These are phyloP conservation scores for Pseudogymnoascus sp. DNA, from an alignment of 2,329 filamentous ascomycete genomes.

Conservation along the genomic window DNA sequence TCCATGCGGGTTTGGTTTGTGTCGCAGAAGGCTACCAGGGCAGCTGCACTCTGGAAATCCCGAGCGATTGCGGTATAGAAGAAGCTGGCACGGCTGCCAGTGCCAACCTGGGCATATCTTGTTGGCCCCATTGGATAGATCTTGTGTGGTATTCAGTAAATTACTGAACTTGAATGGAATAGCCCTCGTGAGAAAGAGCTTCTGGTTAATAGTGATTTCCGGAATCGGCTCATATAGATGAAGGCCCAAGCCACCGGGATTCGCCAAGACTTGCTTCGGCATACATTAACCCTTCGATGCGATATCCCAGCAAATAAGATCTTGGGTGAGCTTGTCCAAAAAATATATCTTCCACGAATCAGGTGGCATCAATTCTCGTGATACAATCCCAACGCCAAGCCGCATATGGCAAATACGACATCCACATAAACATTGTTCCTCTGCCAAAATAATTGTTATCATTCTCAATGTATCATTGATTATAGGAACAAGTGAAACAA, in stretches of 20 bases:
- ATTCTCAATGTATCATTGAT: no score
- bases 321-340: neutral
- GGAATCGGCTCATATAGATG: neutral
- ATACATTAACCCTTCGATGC: neutral
- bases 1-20: conserved; percentile 52
- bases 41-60: conserved; percentile 42
- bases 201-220: neutral
- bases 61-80: conserved; percentile 51
- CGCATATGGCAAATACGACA: neutral
- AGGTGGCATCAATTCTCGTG: neutral
- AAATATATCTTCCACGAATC: conserved; percentile 2
- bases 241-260: neutral
- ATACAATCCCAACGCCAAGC: neutral
- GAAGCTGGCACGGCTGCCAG: conserved; percentile 50
- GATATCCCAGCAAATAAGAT: neutral
- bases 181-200: neutral
- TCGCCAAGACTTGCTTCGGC: neutral
- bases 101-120: conserved; percentile 48
- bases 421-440: neutral
- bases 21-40: conserved; percentile 49
- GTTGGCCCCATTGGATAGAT: conserved; percentile 24
- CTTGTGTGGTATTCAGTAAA: neutral
- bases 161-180: neutral
- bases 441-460: no score
- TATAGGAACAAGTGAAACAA: no score